Evolutionary conservation across 176 grass and related monocot species (phyloP), one percentile per base, ranked within the genome.

Genomic region (Oryza brachyantha): DNA sequence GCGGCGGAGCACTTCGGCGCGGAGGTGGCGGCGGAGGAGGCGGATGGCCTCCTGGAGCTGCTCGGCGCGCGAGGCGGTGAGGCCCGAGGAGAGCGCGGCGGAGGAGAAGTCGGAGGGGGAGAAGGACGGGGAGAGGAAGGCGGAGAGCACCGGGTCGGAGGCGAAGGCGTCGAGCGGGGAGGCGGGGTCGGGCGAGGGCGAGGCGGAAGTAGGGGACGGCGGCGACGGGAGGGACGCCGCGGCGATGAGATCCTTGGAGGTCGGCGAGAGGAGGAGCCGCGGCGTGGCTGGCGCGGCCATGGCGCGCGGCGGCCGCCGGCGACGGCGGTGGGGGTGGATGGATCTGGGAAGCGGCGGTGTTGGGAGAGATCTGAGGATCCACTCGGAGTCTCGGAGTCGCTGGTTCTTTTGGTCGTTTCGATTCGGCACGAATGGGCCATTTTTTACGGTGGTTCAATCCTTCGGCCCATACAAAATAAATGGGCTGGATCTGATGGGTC

Each of bases 141-240:
- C 91, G 39, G 94, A 90, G 85, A 97, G 93, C 77, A 97, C 83
- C 13, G 94, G 91, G 60, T 97, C 94, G 61, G 94, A 88, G 77
- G 91, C 91, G 87, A 97, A 97, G 73, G 87, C 76, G 57, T 94
- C 91, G 19, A 97, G 86, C 6, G 94, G 91, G 29, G 94, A 97
- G 19, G 88, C 55, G n/a, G 76, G 62, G 29, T 68, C 79, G 61
- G 27, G 58, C 58, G 43, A 37, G 63, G 64, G 21, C 5, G 46
- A 34, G 22, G 68, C 0, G 13, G 42, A 22, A 42, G 40, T 17
- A 4, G 77, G 73, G 58, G 75, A 69, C 7, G 83, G 36, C 26
- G 84, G 84, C 77, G 79, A 82, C 32, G 75, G 50, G 61, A 77
- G 90, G 74, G 86, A 68, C 45, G 57, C 73, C 28, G 75, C 61